These are phyloP conservation scores for Rhynchosporium secalis DNA, from an alignment of 2,329 filamentous ascomycete genomes.

Conservation along the genomic window DNA sequence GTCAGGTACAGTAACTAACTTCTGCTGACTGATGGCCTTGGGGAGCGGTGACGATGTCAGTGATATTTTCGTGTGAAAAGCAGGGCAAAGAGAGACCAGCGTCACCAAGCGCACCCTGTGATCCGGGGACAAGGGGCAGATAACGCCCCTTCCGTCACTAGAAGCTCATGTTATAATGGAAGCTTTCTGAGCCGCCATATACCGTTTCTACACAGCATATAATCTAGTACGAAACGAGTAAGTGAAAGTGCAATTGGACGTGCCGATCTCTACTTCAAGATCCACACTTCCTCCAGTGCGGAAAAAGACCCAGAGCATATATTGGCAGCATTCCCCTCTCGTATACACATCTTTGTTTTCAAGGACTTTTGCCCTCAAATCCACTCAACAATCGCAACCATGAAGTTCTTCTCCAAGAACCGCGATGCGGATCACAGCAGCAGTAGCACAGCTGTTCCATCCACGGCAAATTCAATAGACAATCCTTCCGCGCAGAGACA, in stretches of 20 bases:
- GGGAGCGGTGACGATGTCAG: neutral
- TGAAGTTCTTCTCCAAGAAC: constrained; percentile 18
- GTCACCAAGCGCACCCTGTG: constrained; percentile 5
- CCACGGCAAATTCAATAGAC: constrained; percentile 17
- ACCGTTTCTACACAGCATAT: neutral
- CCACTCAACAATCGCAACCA: constrained; percentile 10
- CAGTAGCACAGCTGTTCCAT: constrained; percentile 18
- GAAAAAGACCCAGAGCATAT: constrained; percentile 1
- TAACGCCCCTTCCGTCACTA: constrained; percentile 5
- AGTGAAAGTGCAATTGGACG: constrained; percentile 5
- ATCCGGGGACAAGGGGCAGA: constrained; percentile 4
- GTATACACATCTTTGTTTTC: neutral
- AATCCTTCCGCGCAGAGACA: constrained; percentile 9
- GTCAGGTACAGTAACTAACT: too few relatives aligned
- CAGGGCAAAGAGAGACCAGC: constrained; percentile 11
- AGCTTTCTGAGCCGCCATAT: neutral
- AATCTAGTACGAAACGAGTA: constrained; percentile 1
- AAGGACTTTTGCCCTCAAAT: constrained; percentile 8
- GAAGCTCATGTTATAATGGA: neutral
- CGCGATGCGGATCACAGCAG: constrained; percentile 17
- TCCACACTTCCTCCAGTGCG: constrained; percentile 8
- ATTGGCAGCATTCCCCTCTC: neutral
- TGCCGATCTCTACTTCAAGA: constrained; percentile 9
- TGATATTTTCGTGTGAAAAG: neutral
- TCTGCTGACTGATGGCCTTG: too few relatives aligned